These are phyloP conservation scores for Fusarium virguliforme DNA, from an alignment of 2,329 filamentous ascomycete species.

Conservation along the genomic window DNA sequence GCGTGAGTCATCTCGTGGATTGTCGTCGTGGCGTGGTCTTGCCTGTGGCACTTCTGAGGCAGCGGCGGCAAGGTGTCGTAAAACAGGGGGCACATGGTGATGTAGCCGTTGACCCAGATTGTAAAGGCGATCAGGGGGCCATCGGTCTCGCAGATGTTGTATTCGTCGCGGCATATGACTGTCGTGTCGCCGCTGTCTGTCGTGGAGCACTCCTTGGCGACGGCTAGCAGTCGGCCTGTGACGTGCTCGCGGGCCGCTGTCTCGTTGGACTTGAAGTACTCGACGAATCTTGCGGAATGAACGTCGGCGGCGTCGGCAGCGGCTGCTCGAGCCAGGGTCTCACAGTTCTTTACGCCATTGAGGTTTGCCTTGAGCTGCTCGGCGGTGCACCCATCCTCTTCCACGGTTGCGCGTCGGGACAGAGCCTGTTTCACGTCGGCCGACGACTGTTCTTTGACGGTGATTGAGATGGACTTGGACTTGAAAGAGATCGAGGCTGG, in stretches of 20 bases:
- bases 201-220: slow-evolving; percentile 39
- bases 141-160: slow-evolving; percentile 29
- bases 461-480: slow-evolving; percentile 25
- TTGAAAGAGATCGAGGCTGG: background rate
- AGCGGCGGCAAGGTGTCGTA: slow-evolving; percentile 33
- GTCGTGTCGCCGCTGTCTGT: slow-evolving; percentile 22
- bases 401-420: slow-evolving; percentile 23
- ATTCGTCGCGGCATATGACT: slow-evolving; percentile 21
- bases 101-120: slow-evolving; percentile 42
- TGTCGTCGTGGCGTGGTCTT: slow-evolving; percentile 42
- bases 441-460: slow-evolving; percentile 21
- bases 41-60: slow-evolving; percentile 38
- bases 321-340: slow-evolving; percentile 36
- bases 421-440: slow-evolving; percentile 13
- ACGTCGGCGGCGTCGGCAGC: slow-evolving; percentile 33
- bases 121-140: slow-evolving; percentile 44
- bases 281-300: slow-evolving; percentile 35
- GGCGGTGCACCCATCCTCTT: slow-evolving; percentile 17
- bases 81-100: slow-evolving; percentile 40
- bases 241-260: slow-evolving; percentile 36
- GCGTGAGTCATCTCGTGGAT: slow-evolving; percentile 47
- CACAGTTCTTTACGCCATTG: slow-evolving; percentile 34
- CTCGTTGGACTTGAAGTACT: slow-evolving; percentile 47
- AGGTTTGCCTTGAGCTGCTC: slow-evolving; percentile 23
- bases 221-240: slow-evolving; percentile 35